Conservation (phyloP, 106 monocot genomes). For the Hemerocallis citrina region DNA sequence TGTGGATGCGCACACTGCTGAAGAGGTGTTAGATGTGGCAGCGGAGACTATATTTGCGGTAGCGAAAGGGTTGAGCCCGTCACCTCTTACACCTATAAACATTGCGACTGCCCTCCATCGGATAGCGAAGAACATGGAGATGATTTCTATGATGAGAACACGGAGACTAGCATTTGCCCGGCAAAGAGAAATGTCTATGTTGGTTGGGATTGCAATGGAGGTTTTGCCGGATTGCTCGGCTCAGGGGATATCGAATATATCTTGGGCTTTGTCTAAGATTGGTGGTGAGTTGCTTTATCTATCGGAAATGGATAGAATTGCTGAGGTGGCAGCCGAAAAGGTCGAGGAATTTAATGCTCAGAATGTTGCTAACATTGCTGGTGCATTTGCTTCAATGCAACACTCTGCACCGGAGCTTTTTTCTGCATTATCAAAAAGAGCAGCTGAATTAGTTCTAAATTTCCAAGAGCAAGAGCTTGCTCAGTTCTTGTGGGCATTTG, state of each 20-base stretch:
- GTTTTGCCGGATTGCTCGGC: constrained; percentile 76
- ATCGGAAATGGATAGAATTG: constrained; percentile 95
- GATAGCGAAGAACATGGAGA: constrained; percentile 98
- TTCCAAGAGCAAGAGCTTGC: constrained; percentile 86
- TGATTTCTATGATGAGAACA: constrained; percentile 63
- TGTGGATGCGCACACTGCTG: constrained; percentile 64
- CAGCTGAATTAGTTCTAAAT: constrained; percentile 45
- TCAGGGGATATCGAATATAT: constrained; percentile 88
- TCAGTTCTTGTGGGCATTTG: constrained; percentile 90
- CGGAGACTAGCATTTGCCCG: constrained; percentile 68
- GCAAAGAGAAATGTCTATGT: constrained; percentile 88
- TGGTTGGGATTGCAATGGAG: constrained; percentile 89
- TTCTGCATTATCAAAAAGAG: constrained; percentile 40
- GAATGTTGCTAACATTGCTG: constrained; percentile 90
- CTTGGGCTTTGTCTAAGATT: constrained; percentile 94
- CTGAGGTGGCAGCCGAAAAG: constrained; percentile 62
- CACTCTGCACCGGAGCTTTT: constrained; percentile 80
- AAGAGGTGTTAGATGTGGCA: constrained; percentile 71
- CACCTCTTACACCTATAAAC: constrained; percentile 80
- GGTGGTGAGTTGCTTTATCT: constrained; percentile 84
- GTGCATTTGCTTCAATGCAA: constrained; percentile 88
- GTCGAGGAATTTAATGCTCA: constrained; percentile 80
- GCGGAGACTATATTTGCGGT: constrained; percentile 60
- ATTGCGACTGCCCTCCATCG: constrained; percentile 83
- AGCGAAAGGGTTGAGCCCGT: constrained; percentile 83